A percentile compares a stretch with the other conserved stretches of the same genome.
These are phyloP conservation scores for Rubia peregrina DNA, from an alignment of 305 asterid genomes.

Conservation along the genomic window DNA sequence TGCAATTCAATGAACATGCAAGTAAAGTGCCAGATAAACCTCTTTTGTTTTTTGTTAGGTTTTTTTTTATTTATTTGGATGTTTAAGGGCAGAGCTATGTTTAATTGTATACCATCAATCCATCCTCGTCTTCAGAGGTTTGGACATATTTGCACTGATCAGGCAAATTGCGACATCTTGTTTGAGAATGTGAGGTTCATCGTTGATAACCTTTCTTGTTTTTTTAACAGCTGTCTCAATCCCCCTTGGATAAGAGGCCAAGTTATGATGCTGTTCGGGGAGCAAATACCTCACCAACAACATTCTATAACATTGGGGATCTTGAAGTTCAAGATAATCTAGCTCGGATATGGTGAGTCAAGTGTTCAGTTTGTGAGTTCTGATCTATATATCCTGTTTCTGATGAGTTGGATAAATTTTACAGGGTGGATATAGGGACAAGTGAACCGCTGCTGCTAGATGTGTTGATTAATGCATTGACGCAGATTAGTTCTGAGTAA, in stretches of 20 bases:
- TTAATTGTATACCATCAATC: not conserved
- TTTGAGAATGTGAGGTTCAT: not conserved
- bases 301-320: conserved; percentile 92
- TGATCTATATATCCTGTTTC: conserved; percentile 2
- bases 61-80: not conserved
- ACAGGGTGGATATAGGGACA: conserved; percentile 91
- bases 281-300: conserved; percentile 68
- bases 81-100: not conserved
- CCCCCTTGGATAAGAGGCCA: conserved; percentile 67
- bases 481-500: conserved; percentile 86
- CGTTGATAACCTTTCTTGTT: conserved; percentile 16
- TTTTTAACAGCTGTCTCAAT: conserved; percentile 59
- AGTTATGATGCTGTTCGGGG: conserved; percentile 79
- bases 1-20: conserved; percentile 97
- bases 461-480: conserved; percentile 73
- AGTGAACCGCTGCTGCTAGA: conserved; percentile 77
- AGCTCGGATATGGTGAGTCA: conserved; percentile 66
- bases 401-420: conserved; percentile 14
- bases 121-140: not conserved
- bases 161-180: not conserved
- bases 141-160: not conserved
- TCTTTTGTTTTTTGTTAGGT: not conserved
- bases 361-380: not conserved
- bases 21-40: conserved; percentile 34
- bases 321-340: conserved; percentile 81